Evolutionary conservation across 2,329 filamentous ascomycete genomes (phyloP).

Genomic region (Sporothrix humicola): DNA sequence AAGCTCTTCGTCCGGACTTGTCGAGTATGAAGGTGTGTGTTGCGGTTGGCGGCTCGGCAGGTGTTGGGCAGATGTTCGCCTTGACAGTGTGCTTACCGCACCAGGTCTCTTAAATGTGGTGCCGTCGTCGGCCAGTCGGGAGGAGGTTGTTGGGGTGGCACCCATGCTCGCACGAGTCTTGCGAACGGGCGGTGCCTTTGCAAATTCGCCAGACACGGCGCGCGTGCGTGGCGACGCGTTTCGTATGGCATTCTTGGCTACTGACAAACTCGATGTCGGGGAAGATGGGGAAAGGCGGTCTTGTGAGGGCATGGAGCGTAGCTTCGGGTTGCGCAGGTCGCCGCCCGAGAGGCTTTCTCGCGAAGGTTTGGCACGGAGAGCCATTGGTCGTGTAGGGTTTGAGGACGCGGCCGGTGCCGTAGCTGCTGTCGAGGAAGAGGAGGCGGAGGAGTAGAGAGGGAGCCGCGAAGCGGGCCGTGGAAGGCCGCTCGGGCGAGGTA

Average conservation of each 20-base stretch:
- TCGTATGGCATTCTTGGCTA: slow-evolving; percentile 27
- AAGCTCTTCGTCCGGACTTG: slow-evolving; percentile 14
- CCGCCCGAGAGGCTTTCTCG: slow-evolving; percentile 38
- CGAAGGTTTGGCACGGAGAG: slow-evolving; percentile 39
- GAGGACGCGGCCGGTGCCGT: neutral
- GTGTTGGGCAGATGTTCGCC: slow-evolving; percentile 34
- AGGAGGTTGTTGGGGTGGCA: neutral
- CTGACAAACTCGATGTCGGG: slow-evolving; percentile 21
- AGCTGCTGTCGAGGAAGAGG: slow-evolving; percentile 5
- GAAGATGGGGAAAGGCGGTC: slow-evolving; percentile 42
- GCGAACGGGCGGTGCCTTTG: slow-evolving; percentile 13
- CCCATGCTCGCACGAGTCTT: slow-evolving; percentile 14
- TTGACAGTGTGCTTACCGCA: slow-evolving; percentile 31
- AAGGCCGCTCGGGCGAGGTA: slow-evolving; percentile 35
- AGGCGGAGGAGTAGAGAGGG: slow-evolving; percentile 23
- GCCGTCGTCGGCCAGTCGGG: slow-evolving; percentile 22
- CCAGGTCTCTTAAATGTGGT: slow-evolving; percentile 34
- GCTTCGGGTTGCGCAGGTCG: slow-evolving; percentile 50
- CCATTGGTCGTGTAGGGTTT: slow-evolving; percentile 3
- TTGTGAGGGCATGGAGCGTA: slow-evolving; percentile 51
- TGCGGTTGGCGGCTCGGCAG: slow-evolving; percentile 29
- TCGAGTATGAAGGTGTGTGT: slow-evolving; percentile 31
- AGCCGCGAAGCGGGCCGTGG: slow-evolving; percentile 37
- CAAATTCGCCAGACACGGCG: slow-evolving; percentile 38
- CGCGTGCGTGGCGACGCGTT: slow-evolving; percentile 35